phyloP scores from a whole-genome alignment of 2,329 filamentous ascomycete genomes.

The Colletotrichum sp. region DNA sequence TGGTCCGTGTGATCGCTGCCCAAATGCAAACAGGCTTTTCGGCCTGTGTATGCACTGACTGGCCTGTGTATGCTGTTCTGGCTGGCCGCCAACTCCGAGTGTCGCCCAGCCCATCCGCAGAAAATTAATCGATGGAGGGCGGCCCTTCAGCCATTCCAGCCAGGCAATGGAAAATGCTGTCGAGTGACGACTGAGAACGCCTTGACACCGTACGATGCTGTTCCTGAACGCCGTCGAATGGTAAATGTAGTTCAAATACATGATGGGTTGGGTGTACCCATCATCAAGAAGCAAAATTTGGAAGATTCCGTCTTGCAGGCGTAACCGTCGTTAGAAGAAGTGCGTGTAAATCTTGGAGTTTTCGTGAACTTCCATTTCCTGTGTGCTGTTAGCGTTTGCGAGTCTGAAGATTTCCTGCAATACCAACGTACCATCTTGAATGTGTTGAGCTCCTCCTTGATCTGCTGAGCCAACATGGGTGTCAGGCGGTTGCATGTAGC shows the following conservation, averaged over 20 bases:
- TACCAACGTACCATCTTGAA: constrained; percentile 89
- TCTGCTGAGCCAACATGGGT: constrained; percentile 96
- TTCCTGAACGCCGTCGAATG: constrained; percentile 57
- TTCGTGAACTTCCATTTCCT: constrained; percentile 99
- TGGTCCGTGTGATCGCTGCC: constrained; percentile 15
- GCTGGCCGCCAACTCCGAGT: constrained; percentile 3
- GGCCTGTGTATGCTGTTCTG: neutral
- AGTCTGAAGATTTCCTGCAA: neutral
- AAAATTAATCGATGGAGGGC: constrained; percentile 36
- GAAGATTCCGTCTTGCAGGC: constrained; percentile 29
- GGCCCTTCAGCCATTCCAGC: neutral
- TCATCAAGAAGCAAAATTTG: constrained; percentile 34
- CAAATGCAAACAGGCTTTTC: constrained; percentile 8
- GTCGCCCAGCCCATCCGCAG: neutral
- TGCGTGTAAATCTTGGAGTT: constrained; percentile 99
- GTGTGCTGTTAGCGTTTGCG: constrained; percentile 40
- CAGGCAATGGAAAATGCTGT: constrained; percentile 19
- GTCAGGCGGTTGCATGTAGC: constrained; percentile 98
- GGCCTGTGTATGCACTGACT: constrained; percentile 11
- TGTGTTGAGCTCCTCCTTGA: constrained; percentile 98
- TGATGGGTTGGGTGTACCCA: constrained; percentile 34
- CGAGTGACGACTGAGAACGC: constrained; percentile 49
- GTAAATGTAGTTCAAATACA: constrained; percentile 58
- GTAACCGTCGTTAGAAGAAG: constrained; percentile 82
- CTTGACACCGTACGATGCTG: constrained; percentile 65